Base-by-base conservation (phyloP, 139 green algal genomes). In the Micractinium sp. region DNA sequence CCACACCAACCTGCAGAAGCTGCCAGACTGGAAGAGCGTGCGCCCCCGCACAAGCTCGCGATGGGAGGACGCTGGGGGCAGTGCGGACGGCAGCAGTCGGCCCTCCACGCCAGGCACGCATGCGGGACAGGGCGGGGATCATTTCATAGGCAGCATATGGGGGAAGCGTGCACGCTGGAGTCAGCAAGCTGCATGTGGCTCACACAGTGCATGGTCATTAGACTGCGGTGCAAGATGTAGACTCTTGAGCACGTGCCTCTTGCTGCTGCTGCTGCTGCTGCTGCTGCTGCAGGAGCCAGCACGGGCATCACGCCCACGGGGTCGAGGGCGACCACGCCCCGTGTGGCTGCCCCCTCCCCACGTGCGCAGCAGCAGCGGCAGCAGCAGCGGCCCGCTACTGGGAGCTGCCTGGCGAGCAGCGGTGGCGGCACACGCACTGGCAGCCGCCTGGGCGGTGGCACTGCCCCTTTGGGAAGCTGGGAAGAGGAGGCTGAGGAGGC, bases 21-120 rank as follows among this genome's bases (percentile, higher is more conserved):
- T 90, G 77, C 86, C 86, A 2, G 78, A 90, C 78, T 90, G 39
- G 38, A 80, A 61, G 53, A 15, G 16, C 1, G 86, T 90, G 61
- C 77, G 86, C 18, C 38, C 86, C 29, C 61, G 76, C 18, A 90
- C 86, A 25, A 76, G 61, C 75, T 66, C 38, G 1, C 77, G 86
- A 29, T 88, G 85, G 85, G 39, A 69, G 33, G 38, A 69, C 27
- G 31, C 31, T 25, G 47, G 38, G 41, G 16, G 25, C 63, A 35
- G 20, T 33, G 27, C 12, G 14, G 35, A 36, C 31, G 47, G 69
- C 29, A 66, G 27, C 82, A 69, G 67, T 41, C 13, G 67, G 14
- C 66, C 69, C 29, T 73, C 38, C 69, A 67, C 84, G 15, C 56
- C 67, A 16, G 82, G 33, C 36, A 18, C 9, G 22, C n/a, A 0